These are phyloP conservation scores for Lipomyces starkeyi DNA, from an alignment of 805 yeast genomes.

Conservation along the genomic window DNA sequence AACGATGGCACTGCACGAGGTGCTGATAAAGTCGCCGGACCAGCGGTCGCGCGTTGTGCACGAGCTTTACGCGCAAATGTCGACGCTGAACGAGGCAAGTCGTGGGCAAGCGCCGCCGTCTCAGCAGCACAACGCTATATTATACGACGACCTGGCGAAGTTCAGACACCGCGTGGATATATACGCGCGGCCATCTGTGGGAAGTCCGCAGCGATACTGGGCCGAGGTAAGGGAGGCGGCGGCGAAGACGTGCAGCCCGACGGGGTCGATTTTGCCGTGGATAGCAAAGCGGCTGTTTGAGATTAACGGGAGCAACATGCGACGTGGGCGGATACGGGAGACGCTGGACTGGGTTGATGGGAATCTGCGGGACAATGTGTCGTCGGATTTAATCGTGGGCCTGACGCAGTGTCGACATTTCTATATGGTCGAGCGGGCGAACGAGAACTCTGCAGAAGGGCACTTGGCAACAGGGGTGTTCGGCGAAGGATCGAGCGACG, in stretches of 20 bases:
- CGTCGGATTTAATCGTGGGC: conserved; percentile 21
- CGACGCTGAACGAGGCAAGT: conserved; percentile 7
- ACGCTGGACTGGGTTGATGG: conserved; percentile 32
- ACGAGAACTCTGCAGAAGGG: neutral
- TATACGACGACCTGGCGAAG: conserved; percentile 32
- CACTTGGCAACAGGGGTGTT: neutral
- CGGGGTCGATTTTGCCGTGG: conserved; percentile 24
- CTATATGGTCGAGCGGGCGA: conserved; percentile 17
- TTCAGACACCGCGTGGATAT: conserved; percentile 28
- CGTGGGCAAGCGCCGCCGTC: neutral
- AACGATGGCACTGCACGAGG: conserved; percentile 31
- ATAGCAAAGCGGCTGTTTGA: conserved; percentile 29
- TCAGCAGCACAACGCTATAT: conserved; percentile 19
- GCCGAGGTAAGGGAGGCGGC: conserved; percentile 17
- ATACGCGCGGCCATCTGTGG: conserved; percentile 22
- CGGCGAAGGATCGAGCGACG: neutral
- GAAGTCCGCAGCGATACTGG: conserved; percentile 25
- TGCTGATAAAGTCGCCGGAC: conserved; percentile 28
- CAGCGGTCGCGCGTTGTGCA: conserved; percentile 34
- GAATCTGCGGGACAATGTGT: conserved; percentile 22
- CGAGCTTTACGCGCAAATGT: conserved; percentile 30
- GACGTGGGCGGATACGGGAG: conserved; percentile 14
- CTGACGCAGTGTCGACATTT: conserved; percentile 30
- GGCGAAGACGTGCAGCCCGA: neutral
- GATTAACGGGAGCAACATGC: conserved; percentile 23